Percentiles rank a stretch among this genome's conserved stretches.
Evolutionary conservation across 768 basidiomycete species (phyloP).

Genomic region (Sporobolomyces phaffii): DNA sequence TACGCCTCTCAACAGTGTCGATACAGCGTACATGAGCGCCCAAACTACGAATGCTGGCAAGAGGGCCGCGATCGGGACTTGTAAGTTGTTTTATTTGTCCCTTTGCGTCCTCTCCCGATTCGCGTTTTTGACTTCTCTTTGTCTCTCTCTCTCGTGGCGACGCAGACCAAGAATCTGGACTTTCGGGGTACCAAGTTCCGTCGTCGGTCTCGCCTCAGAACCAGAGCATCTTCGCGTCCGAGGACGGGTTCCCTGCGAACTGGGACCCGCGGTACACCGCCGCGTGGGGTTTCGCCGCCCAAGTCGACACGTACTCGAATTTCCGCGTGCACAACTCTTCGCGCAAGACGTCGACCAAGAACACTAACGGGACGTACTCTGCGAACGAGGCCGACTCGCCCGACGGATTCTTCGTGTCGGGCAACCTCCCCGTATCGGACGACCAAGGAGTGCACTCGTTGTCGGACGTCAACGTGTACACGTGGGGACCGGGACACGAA

Average conservation of each 20-base stretch:
- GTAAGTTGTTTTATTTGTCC: background rate
- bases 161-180: conserved; percentile 43
- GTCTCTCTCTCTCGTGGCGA: background rate
- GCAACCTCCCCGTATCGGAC: conserved; percentile 41
- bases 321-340: conserved; percentile 34
- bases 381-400: conserved; percentile 45
- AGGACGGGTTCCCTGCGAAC: conserved; percentile 46
- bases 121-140: background rate
- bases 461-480: conserved; percentile 46
- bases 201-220: conserved; percentile 39
- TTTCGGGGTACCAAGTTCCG: conserved; percentile 47
- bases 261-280: conserved; percentile 49
- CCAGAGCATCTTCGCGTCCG: conserved; percentile 40
- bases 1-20: no score
- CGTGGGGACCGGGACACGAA: conserved; percentile 46
- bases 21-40: conserved; percentile 41
- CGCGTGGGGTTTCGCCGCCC: conserved; percentile 42
- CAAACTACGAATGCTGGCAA: conserved; percentile 44
- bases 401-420: conserved; percentile 46
- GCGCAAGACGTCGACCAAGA: conserved; percentile 31
- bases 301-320: conserved; percentile 44
- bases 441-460: conserved; percentile 48
- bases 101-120: background rate
- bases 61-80: conserved; percentile 47
- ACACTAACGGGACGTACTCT: conserved; percentile 24